Base-by-base conservation (phyloP, 805 yeast genomes). In the Candida michaelii region DNA sequence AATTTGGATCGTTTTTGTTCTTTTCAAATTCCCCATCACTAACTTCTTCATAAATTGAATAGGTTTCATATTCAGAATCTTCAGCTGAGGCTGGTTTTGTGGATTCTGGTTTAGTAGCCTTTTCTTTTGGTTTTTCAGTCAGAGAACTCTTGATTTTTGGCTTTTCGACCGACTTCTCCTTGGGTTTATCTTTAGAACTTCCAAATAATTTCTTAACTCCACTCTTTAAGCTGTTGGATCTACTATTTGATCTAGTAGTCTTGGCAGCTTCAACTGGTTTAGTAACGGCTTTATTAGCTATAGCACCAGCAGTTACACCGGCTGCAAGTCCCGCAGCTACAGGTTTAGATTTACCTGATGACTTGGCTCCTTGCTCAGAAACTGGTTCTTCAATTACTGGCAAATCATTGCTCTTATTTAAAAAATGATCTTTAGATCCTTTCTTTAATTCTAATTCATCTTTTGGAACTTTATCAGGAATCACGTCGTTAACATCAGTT, bases 1-100 rank as follows among this genome's bases (percentile, higher is more conserved):
- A 78, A 53, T 76, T 57, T 13, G 82, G 79, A 56, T 78, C 71
- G 46, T 59, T 60, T 51, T 63, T 66, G 63, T 77, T 53, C 5
- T 60, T 59, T 38, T 69, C 71, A 52, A 52, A 78, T 48, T 77
- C 82, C 15, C 44, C 56, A 47, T 75, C 76, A 25, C 71, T 66
- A 23, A 78, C 73, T 27, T 79, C 77, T 55, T 76, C 79, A 49
- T 76, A 73, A 13, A 55, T 52, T 8, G 65, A 56, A 40, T 51
- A 50, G 14, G 53, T 53, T 21, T 55, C 59, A 31, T 49, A 55
- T 31, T 52, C 57, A 15, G 55, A 50, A 33, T 43, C 49, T 14
- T 21, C 29, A n/a, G 25, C 16, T 19, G 36, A 12, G 8, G 17
- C 38, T 4, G 35, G 31, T 31, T 36, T 36, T 13, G 5, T 21